Base-by-base conservation (phyloP, 805 yeast species). In the Lipomyces spencermartinsiae region DNA sequence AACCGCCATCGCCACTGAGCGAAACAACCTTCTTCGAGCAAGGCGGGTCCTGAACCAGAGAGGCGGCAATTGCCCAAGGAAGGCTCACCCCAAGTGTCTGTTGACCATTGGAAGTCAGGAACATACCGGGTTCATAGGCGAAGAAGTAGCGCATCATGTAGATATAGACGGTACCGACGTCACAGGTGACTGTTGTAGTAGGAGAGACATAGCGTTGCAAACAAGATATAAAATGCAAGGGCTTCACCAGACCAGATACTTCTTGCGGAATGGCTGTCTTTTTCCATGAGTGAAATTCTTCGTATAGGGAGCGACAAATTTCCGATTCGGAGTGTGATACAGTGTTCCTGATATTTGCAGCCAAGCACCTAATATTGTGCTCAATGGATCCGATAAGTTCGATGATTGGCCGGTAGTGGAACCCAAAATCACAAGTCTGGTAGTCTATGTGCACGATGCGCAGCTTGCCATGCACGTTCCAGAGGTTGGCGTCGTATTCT, bases 91-190 rank as follows among this genome's bases (percentile, higher is more conserved):
- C 49, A 43, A 43, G 49, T n/a, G 49, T 43, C n/a, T 43, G 49
- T 19, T 43, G 49, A 3, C 49, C 49, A n/a, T 43, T 43, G 22
- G 49, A 43, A 16, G 49, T 43, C 49, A 43, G 49, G 49, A 43
- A 43, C 49, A 16, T 43, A 43, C 49, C 25, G 3, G 49, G 49
- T 8, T 43, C 49, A n/a, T 43, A 43, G 49, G 49, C 49, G 49
- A 43, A 43, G 49, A 12, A 43, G 49, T 43, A 43, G 10, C 49
- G 49, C 49, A 43, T 43, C 49, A 43, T 43, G 49, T 43, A 43
- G 19, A 43, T 43, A 43, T 43, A 43, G 1, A 43, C 49, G 4
- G 49, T 43, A n/a, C 49, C 49, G 22, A 43, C 49, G n/a, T 43
- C 49, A 16, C 49, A 43, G 8, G 49, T 43, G 49, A 43, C 22